Conservation (phyloP, 495 filamentous ascomycete genomes). For the Tetracladium setigerum region DNA sequence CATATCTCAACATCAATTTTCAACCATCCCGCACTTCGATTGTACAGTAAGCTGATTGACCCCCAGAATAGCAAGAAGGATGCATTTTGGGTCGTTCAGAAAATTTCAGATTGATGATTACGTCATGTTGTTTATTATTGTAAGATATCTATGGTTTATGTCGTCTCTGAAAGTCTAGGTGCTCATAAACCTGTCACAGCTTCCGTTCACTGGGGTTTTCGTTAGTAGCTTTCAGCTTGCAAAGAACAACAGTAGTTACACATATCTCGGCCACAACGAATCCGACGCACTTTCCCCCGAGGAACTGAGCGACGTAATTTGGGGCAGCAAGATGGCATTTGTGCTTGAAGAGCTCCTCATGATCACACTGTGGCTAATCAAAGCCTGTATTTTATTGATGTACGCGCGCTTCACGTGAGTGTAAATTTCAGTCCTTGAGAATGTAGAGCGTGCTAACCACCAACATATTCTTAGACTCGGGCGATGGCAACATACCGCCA, state of each 20-base stretch:
- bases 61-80: not conserved
- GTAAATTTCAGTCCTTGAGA: too few relatives aligned
- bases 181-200: not conserved
- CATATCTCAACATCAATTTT: not conserved
- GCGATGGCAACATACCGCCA: constrained; percentile 1
- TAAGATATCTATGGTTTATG: not conserved
- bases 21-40: too few relatives aligned
- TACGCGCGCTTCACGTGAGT: constrained; percentile 13
- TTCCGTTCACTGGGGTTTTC: constrained; percentile 3
- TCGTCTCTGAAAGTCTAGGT: not conserved
- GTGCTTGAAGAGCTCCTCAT: constrained; percentile 27
- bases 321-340: constrained; percentile 32
- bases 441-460: too few relatives aligned
- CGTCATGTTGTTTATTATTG: not conserved
- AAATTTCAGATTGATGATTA: not conserved
- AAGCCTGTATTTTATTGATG: constrained; percentile 15
- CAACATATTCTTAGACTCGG: not conserved
- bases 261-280: constrained; percentile 22
- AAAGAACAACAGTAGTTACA: constrained; percentile 23
- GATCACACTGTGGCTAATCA: constrained; percentile 12
- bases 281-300: constrained; percentile 21
- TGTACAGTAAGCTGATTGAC: not conserved
- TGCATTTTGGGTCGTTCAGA: not conserved
- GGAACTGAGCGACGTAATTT: constrained; percentile 22
- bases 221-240: not conserved